These are phyloP conservation scores for Volvox carteri DNA, from an alignment of 163 green algal species.

Conservation along the genomic window DNA sequence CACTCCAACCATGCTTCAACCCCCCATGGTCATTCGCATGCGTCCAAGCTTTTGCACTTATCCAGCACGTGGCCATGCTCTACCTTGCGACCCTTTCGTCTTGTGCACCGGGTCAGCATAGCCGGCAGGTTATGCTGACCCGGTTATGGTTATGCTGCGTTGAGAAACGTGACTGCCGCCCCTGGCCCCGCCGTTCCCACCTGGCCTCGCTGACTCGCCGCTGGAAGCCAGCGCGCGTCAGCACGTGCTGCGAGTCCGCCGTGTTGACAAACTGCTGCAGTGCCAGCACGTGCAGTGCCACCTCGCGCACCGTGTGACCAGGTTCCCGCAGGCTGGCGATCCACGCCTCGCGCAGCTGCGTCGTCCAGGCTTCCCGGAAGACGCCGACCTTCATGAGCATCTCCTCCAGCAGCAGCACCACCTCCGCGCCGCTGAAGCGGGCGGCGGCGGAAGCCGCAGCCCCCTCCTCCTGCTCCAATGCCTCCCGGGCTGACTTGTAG, in stretches of 20 bases:
- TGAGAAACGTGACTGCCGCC: no score
- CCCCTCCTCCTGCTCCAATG: neutral
- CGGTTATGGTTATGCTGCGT: no score
- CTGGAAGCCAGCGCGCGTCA: constrained; percentile 58
- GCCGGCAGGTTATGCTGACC: no score
- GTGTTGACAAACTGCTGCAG: constrained; percentile 66
- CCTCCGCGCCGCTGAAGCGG: constrained; percentile 29
- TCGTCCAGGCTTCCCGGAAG: constrained; percentile 52
- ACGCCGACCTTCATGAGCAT: constrained; percentile 56
- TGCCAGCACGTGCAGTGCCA: constrained; percentile 69
- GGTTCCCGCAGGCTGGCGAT: constrained; percentile 46
- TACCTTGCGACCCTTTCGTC: no score
- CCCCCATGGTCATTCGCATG: no score
- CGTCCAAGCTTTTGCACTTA: no score
- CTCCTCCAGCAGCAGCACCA: constrained; percentile 47
- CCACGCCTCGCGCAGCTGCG: constrained; percentile 73
- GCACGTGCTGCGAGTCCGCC: constrained; percentile 32
- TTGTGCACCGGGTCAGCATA: no score
- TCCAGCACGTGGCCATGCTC: no score
- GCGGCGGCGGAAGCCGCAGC: neutral
- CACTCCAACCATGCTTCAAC: no score
- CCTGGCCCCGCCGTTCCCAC: no score
- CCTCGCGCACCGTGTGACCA: constrained; percentile 58
- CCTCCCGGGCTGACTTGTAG: constrained; percentile 1
- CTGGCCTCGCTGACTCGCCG: constrained; percentile 50